Conservation (phyloP, 225 moss, liverwort and hornwort genomes). For the Bryoerythrophyllum caledonicum region DNA sequence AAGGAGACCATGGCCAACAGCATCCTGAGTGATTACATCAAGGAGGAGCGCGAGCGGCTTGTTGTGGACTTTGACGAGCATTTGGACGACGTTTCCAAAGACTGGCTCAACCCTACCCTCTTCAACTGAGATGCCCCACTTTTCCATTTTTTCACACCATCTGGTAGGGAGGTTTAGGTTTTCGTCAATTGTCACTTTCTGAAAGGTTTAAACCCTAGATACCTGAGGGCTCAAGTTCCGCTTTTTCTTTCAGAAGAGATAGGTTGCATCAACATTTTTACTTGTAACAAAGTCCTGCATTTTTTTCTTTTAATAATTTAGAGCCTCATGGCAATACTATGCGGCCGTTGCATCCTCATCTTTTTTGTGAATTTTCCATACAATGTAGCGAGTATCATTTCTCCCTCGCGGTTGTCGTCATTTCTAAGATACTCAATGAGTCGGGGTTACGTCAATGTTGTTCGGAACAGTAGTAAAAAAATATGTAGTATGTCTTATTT, state of each 20-base stretch:
- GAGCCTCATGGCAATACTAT: neutral
- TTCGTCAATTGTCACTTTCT: constrained; percentile 11
- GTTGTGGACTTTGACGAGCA: constrained; percentile 96
- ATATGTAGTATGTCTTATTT: too few relatives aligned
- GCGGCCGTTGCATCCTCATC: neutral
- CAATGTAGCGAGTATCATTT: too few relatives aligned
- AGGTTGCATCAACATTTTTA: constrained; percentile 11
- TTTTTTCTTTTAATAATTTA: neutral
- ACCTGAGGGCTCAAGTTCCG: neutral
- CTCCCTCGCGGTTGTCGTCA: too few relatives aligned
- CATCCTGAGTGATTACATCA: constrained; percentile 74
- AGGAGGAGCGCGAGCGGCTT: constrained; percentile 69
- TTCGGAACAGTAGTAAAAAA: too few relatives aligned
- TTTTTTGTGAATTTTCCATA: neutral
- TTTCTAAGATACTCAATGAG: too few relatives aligned
- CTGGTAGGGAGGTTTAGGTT: constrained; percentile 4
- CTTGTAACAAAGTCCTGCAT: constrained; percentile 17
- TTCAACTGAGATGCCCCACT: constrained; percentile 33
- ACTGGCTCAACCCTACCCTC: constrained; percentile 60
- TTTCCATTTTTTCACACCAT: constrained; percentile 7
- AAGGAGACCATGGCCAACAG: constrained; percentile 72
- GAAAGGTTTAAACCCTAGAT: constrained; percentile 9
- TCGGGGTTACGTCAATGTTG: too few relatives aligned
- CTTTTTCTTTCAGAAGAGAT: neutral
- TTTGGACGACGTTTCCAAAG: constrained; percentile 82